Percentiles rank a stretch among this genome's conserved stretches.
Evolutionary conservation across 2,329 filamentous ascomycete genomes (phyloP).

Genomic region (Colletotrichum magnum): DNA sequence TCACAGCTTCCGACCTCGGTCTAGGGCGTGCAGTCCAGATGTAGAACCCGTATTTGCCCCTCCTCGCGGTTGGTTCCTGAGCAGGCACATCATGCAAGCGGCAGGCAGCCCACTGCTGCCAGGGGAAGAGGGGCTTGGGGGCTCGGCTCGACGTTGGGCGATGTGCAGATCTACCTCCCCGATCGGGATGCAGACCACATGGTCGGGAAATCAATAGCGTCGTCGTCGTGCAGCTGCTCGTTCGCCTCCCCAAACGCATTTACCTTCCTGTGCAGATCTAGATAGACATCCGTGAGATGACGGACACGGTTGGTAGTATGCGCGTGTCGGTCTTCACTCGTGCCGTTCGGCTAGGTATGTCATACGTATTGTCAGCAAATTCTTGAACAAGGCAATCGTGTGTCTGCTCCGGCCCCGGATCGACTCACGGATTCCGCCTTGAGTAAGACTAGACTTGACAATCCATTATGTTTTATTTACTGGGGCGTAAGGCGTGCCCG

Average conservation of each 20-base stretch:
- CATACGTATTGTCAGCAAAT: conserved; percentile 15
- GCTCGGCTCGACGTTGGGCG: background rate
- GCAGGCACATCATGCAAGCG: conserved; percentile 2
- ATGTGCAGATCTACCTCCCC: conserved; percentile 16
- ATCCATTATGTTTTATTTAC: background rate
- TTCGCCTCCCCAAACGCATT: background rate
- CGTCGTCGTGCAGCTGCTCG: background rate
- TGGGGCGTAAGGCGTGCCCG: conserved; percentile 26
- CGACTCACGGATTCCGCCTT: conserved; percentile 2
- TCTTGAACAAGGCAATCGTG: conserved; percentile 16
- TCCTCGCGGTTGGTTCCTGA: conserved; percentile 4
- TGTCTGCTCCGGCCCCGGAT: background rate
- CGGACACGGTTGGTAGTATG: background rate
- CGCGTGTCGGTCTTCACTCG: too few species aligned
- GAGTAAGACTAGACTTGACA: background rate
- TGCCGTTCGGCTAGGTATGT: background rate
- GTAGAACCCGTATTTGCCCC: background rate
- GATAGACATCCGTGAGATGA: too few species aligned
- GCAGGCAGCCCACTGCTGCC: conserved; percentile 6
- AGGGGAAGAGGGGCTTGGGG: conserved; percentile 2
- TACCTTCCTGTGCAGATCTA: conserved; percentile 1
- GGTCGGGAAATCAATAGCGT: background rate
- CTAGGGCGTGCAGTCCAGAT: background rate
- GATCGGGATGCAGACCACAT: conserved; percentile 3
- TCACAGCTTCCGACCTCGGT: conserved; percentile 9